Base-by-base conservation (phyloP, 352 stramenopile species). In the Halophytophthora polymorphica region DNA sequence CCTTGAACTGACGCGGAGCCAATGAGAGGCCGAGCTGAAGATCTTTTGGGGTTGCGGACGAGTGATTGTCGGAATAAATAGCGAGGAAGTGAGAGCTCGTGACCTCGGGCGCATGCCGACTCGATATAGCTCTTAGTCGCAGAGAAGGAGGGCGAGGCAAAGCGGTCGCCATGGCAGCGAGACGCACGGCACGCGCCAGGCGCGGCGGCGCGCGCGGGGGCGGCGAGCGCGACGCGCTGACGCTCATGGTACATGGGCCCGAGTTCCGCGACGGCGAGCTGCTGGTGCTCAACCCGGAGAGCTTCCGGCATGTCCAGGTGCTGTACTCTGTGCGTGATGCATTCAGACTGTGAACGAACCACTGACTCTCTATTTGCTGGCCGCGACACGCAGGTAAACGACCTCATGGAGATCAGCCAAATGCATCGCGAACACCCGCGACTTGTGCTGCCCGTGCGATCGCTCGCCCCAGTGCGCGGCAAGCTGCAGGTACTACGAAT, bases 261-360 rank as follows among this genome's bases (percentile, higher is more conserved):
- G 79, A 93, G 61, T 93, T 85, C 53, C 72, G 67, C 52, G 57
- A 58, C 38, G 78, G 82, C 0, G 77, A 88, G 37, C 60, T 89
- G 47, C 60, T 93, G 18, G 77, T 93, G 38, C 53, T 93, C 4
- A 93, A 90, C 49, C 82, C 82, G 23, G 82, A 93, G 8, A 56
- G 65, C 23, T 93, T 93, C 53, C 74, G 77, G 0, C 61, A 87
- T 7, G 39, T 87, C 21, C 66, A 78, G 57, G 61, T 57, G 31
- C n/a, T 31, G 6, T 10, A 14, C 14, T 12, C 17, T 21, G 25
- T 31, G 25, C 8, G 25, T 31, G 4, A 8, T 31, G 25, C 22
- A 10, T 12, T 56, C 15, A 42, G 50, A 48, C n/a, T 39, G 17
- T 10, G 13, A 22, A 29, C 36, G 5, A 3, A 21, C 13, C 18